Conservation (phyloP, 257 asterid species). For the Plectranthus barbatus region DNA sequence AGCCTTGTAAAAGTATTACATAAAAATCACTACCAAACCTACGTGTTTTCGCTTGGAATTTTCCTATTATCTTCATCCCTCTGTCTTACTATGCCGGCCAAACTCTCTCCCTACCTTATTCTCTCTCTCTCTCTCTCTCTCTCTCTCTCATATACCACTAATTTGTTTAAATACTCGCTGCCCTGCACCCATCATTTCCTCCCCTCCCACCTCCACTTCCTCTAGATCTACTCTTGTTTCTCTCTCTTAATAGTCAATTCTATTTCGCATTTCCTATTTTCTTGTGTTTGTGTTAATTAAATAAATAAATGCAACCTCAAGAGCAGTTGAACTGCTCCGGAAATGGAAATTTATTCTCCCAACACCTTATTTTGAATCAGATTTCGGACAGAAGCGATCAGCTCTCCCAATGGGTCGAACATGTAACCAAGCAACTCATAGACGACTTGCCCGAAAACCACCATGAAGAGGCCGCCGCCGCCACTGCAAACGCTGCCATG, state of each 20-base stretch:
- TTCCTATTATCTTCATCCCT: conserved; percentile 25
- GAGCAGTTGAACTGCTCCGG: conserved; percentile 24
- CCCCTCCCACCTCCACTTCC: conserved; percentile 19
- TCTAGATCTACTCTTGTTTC: no score
- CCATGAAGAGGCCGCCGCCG: neutral
- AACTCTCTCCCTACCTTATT: conserved; percentile 15
- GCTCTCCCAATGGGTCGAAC: conserved; percentile 68
- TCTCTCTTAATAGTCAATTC: no score
- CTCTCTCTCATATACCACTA: neutral
- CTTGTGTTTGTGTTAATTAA: neutral
- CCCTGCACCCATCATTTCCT: conserved; percentile 18
- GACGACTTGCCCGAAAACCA: conserved; percentile 40
- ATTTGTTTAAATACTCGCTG: conserved; percentile 22
- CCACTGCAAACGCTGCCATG: neutral
- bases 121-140: no score
- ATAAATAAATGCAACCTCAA: conserved; percentile 34
- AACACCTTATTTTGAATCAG: neutral
- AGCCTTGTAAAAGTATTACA: no score
- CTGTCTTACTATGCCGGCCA: conserved; percentile 78
- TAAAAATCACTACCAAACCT: conserved; percentile 35
- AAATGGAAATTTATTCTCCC: conserved; percentile 15
- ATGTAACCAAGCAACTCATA: conserved; percentile 47
- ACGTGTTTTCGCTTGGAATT: conserved; percentile 37
- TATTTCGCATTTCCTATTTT: no score
- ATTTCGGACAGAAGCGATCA: conserved; percentile 25